Base-by-base conservation (phyloP, 805 yeast genomes). In the Kockiozyma suomiensis region DNA sequence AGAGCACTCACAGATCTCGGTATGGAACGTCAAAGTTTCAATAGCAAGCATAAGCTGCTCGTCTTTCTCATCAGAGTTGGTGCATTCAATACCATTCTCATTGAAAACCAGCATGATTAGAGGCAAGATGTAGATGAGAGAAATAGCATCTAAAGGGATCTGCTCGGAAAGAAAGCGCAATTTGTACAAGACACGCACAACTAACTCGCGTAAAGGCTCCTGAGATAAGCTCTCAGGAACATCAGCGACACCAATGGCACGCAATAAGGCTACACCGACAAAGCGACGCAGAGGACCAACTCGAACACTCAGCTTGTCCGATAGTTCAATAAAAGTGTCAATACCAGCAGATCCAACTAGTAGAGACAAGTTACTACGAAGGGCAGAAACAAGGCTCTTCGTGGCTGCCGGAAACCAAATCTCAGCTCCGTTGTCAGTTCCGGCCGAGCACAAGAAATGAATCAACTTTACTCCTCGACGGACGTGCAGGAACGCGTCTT, bases 51-150 rank as follows among this genome's bases (percentile, higher is more conserved):
- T 73, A 51, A 91, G 76, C 68, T 89, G 93, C 71, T 91, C 97
- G 72, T 92, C 97, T 70, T 88, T 91, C n/a, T 89, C 96, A 56
- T 90, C 93, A 32, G 89, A 96, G 32, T 60, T 58, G 19, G 38
- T 50, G 33, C 67, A 56, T 5, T 64, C 68, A 12, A 66, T 74
- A 58, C 84, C 85, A 60, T 96, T 94, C 48, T 79, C 81, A 56
- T 84, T 83, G 65, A 91, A 75, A 6, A 89, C 88, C 56, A 81
- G 81, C 15, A 84, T 82, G 50, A 93, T 73, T 63, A 93, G 74
- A 0, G 98, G 97, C 48, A 90, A 75, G 19, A 88, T 72, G 71
- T 88, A 94, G 43, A 86, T 82, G 67, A 92, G 77, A 1, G 93
- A 81, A 35, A 84, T 73, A 1, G 84, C 73, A 66, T 88, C 92